phyloP scores from a whole-genome alignment of 2,329 filamentous ascomycete genomes.

The Exophiala mesophila region DNA sequence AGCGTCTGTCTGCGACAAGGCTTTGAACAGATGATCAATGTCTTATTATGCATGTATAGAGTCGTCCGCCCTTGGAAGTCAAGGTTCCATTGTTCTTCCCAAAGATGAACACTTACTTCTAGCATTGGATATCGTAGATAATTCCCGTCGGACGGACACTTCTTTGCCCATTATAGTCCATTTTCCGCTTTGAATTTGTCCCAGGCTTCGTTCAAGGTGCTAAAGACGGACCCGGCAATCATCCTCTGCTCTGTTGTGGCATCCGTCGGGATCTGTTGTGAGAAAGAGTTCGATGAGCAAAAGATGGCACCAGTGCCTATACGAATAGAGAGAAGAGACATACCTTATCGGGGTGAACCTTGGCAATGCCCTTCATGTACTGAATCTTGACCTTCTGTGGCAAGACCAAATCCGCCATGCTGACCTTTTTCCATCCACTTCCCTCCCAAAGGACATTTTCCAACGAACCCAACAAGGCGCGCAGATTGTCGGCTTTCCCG shows the following conservation, averaged over 20 bases:
- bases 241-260: slow-evolving; percentile 65
- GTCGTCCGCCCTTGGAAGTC: too few species aligned
- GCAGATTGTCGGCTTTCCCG: slow-evolving; percentile 86
- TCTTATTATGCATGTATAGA: too few species aligned
- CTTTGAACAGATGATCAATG: too few species aligned
- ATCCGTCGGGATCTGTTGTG: slow-evolving; percentile 51
- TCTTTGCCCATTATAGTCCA: slow-evolving; percentile 39
- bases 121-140: too few species aligned
- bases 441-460: slow-evolving; percentile 87
- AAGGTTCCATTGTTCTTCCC: too few species aligned
- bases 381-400: slow-evolving; percentile 92
- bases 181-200: slow-evolving; percentile 64
- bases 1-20: too few species aligned
- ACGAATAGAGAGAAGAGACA: slow-evolving; percentile 3
- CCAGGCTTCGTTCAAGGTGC: slow-evolving; percentile 63
- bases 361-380: slow-evolving; percentile 99
- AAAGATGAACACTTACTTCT: too few species aligned
- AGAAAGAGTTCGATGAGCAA: too few species aligned
- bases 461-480: slow-evolving; percentile 78
- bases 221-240: slow-evolving; percentile 62
- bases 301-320: neutral
- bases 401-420: slow-evolving; percentile 87
- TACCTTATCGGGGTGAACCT: slow-evolving; percentile 98
- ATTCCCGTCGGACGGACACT: too few species aligned
- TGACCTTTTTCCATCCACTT: slow-evolving; percentile 94